Evolutionary conservation across 2,329 filamentous ascomycete species (phyloP).

Genomic region (Fusarium subtropicale): DNA sequence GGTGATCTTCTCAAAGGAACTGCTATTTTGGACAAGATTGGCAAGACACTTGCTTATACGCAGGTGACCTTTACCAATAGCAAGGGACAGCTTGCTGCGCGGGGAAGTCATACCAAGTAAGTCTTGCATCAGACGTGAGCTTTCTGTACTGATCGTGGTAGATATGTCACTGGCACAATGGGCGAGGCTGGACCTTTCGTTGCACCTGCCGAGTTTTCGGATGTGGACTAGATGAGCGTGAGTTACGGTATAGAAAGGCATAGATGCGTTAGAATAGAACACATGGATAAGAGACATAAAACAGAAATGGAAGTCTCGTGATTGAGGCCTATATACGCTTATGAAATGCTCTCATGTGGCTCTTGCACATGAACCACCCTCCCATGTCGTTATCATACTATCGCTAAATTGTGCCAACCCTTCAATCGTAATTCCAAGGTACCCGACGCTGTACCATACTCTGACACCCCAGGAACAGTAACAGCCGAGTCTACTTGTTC

Average conservation of each 20-base stretch:
- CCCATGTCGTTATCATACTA: neutral
- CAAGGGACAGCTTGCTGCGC: constrained; percentile 69
- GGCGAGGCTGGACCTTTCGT: constrained; percentile 53
- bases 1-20: constrained; percentile 68
- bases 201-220: constrained; percentile 51
- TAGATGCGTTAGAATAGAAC: neutral
- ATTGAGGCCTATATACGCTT: neutral
- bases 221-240: constrained; percentile 48
- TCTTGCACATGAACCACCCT: neutral
- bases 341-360: too few relatives aligned
- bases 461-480: neutral
- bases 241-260: neutral
- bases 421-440: neutral
- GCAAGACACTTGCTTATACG: constrained; percentile 73
- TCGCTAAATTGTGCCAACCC: too few relatives aligned
- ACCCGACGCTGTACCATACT: neutral
- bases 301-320: neutral
- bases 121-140: constrained; percentile 10
- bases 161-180: constrained; percentile 58
- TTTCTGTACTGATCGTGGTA: constrained; percentile 33
- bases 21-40: constrained; percentile 73
- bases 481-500: constrained; percentile 12
- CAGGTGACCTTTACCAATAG: constrained; percentile 68
- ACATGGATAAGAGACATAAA: neutral
- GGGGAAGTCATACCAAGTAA: constrained; percentile 75